Evolutionary conservation across 371 early-diverging fungal genomes (phyloP).

Genomic region (Mucor irregularis): DNA sequence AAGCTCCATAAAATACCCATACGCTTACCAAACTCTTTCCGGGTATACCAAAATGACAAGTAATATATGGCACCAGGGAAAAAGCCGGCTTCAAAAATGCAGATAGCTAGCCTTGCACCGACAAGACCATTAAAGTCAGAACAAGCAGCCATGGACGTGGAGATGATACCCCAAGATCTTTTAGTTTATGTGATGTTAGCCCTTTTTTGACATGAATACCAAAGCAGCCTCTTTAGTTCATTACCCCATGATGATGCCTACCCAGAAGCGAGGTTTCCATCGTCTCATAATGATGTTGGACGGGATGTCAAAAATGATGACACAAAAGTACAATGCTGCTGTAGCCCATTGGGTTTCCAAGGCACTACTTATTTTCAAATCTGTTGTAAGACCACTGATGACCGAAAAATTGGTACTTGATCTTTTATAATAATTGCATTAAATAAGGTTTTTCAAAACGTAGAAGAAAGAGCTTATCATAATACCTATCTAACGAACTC

Average conservation of each 20-base stretch:
- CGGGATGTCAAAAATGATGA: constrained; percentile 33
- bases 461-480: constrained; percentile 6
- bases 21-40: constrained; percentile 32
- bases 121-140: constrained; percentile 41
- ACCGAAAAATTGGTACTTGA: constrained; percentile 35
- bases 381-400: constrained; percentile 25
- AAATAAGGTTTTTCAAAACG: background rate
- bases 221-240: background rate
- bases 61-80: constrained; percentile 36
- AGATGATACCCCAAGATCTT: constrained; percentile 30
- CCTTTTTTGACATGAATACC: background rate
- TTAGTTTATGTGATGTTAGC: background rate
- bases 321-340: constrained; percentile 24
- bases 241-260: constrained; percentile 34
- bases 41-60: constrained; percentile 37
- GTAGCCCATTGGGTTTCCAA: constrained; percentile 32
- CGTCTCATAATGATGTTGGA: constrained; percentile 37
- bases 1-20: constrained; percentile 39
- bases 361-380: constrained; percentile 26
- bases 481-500: constrained; percentile 14
- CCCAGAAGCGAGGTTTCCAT: constrained; percentile 33
- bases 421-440: constrained; percentile 2
- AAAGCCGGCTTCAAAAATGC: constrained; percentile 42
- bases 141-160: constrained; percentile 26
- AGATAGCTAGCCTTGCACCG: constrained; percentile 55